Evolutionary conservation across 257 asterid species (phyloP), one percentile per base, ranked within the genome.

Genomic region (Plantago elongata): DNA sequence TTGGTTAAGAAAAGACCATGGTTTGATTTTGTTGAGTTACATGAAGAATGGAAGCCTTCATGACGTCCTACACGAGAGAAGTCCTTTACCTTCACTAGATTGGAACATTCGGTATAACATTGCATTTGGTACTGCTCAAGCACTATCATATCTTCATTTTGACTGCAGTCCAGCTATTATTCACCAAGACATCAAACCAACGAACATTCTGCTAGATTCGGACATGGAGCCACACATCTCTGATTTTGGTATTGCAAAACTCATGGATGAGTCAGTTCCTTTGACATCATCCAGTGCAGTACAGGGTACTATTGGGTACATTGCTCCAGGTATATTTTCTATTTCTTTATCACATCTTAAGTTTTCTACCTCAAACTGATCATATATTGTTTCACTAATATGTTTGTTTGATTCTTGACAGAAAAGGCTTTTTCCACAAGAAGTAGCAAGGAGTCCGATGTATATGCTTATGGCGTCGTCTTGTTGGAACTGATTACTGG

Each of bases 231-330:
- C 97, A 18, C 97, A 81, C 73, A 79, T 89, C 61, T 84, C 97
- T 0, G 97, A 89, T 71, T 89, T 89, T 52, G 97, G 97, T 65
- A 81, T 86, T 63, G 90, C 97, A 59, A 86, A 83, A 82, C 84
- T 89, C 67, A 68, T 89, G 76, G 91, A 86, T 46, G 89, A 79
- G 58, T 72, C 95, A 7, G 77, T 71, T 62, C 29, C 77, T 68
- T 74, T 82, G 5, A 11, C 71, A 18, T 63, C 74, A 42, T 82
- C 79, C 55, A 72, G 68, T 47, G 56, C 60, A 22, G 74, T 89
- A 60, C 83, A 69, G 66, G 97, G 97, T 52, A 86, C 94, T 15
- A 64, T 81, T 30, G 94, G 94, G 30, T 89, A 86, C 76, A 83
- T 89, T 57, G 95, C 97, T 68, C 95, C 95, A 81, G 95, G 94